These are phyloP conservation scores for Candida arabinofermentans DNA, from an alignment of 805 yeast species.

Conservation along the genomic window DNA sequence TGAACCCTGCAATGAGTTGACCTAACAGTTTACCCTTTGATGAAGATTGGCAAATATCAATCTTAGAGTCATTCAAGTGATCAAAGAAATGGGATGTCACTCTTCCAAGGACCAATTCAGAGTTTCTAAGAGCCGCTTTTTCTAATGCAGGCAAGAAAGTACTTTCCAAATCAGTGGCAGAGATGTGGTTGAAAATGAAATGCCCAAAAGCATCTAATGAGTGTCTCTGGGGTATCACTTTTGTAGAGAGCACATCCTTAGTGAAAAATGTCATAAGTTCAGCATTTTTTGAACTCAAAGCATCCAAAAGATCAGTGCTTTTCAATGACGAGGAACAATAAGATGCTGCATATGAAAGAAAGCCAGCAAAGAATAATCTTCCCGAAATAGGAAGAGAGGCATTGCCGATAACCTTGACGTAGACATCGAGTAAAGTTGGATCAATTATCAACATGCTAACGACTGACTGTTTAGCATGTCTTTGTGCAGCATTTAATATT, in stretches of 20 bases:
- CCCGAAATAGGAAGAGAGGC: conserved; percentile 20
- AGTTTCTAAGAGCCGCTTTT: conserved; percentile 71
- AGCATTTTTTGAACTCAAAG: conserved; percentile 10
- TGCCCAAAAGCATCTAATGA: conserved; percentile 18
- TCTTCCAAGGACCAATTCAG: conserved; percentile 61
- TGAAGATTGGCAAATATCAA: conserved; percentile 42
- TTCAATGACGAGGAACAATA: not conserved
- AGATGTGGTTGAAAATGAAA: conserved; percentile 10
- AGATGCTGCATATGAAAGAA: conserved; percentile 10
- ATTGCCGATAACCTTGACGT: conserved; percentile 12
- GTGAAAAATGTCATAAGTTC: conserved; percentile 28
- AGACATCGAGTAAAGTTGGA: conserved; percentile 1
- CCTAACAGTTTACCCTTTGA: conserved; percentile 40
- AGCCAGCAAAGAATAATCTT: conserved; percentile 18
- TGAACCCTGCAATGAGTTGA: conserved; percentile 52
- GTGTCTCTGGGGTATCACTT: conserved; percentile 13
- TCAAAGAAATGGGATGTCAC: conserved; percentile 49
- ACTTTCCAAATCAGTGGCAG: conserved; percentile 9
- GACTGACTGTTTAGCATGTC: conserved; percentile 25
- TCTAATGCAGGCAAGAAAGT: conserved; percentile 52
- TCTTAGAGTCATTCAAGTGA: conserved; percentile 23
- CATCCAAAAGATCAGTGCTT: conserved; percentile 5
- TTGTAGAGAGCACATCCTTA: conserved; percentile 35
- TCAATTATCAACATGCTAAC: conserved; percentile 18
- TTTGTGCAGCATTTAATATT: conserved; percentile 33